A percentile compares a stretch with the other conserved stretches of the same genome.
Evolutionary conservation across 2,329 filamentous ascomycete species (phyloP).

Genomic region (Pseudogymnoascus sp.): DNA sequence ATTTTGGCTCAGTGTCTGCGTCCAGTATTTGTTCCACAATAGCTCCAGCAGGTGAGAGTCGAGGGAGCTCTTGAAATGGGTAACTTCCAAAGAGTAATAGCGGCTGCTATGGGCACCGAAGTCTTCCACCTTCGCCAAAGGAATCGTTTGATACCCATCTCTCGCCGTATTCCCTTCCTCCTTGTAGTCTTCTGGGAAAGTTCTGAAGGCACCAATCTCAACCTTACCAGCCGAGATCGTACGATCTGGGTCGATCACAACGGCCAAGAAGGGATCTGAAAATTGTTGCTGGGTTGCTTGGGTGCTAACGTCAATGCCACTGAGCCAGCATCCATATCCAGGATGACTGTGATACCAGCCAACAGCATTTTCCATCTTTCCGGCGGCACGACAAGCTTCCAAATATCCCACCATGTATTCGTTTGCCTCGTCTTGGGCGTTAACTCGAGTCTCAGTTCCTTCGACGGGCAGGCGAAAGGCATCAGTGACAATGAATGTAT

Average conservation of each 20-base stretch:
- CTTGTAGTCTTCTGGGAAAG: constrained; percentile 70
- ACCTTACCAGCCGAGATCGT: constrained; percentile 89
- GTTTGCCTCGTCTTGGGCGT: constrained; percentile 90
- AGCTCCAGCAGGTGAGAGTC: constrained; percentile 80
- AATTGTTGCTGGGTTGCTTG: constrained; percentile 78
- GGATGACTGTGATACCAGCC: constrained; percentile 99
- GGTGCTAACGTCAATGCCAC: constrained; percentile 88
- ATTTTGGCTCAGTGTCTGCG: constrained; percentile 85
- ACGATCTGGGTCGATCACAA: constrained; percentile 93
- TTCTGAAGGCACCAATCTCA: constrained; percentile 94
- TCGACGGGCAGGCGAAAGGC: constrained; percentile 91
- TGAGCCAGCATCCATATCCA: constrained; percentile 96
- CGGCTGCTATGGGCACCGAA: constrained; percentile 86
- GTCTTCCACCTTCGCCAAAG: constrained; percentile 87
- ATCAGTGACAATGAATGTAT: constrained; percentile 87
- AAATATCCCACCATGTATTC: constrained; percentile 93
- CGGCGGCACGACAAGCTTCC: constrained; percentile 66
- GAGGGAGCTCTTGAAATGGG: constrained; percentile 88
- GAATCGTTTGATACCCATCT: constrained; percentile 69
- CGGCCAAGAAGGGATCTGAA: constrained; percentile 85
- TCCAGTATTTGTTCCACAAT: constrained; percentile 99
- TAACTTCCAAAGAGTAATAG: constrained; percentile 87
- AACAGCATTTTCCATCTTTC: constrained; percentile 79
- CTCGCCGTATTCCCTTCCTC: constrained; percentile 38
- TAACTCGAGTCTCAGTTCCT: constrained; percentile 96